These are phyloP conservation scores for Cryptococcus deneoformans DNA, from an alignment of 1,284 basidiomycete genomes.

Conservation along the genomic window DNA sequence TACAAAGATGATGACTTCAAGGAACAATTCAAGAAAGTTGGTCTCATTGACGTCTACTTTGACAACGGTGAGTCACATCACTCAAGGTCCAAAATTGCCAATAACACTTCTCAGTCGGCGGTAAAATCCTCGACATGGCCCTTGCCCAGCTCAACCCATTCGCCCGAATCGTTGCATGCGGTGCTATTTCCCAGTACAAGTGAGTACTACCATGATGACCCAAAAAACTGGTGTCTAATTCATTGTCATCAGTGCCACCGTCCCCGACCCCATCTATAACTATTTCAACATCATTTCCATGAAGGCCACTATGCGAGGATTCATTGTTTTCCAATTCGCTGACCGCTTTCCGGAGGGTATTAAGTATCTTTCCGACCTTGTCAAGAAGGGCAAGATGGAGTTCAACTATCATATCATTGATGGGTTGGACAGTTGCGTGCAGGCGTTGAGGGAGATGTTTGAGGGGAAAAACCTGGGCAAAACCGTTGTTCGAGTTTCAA, in stretches of 20 bases:
- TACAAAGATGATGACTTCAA: constrained; percentile 78
- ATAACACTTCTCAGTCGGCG: constrained; percentile 60
- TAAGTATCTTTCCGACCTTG: constrained; percentile 54
- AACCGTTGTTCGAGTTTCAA: constrained; percentile 55
- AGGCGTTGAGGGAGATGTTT: constrained; percentile 67
- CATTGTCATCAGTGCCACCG: constrained; percentile 16
- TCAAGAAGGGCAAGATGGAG: constrained; percentile 69
- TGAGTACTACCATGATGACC: constrained; percentile 19
- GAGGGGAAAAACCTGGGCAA: constrained; percentile 80
- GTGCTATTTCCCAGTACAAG: constrained; percentile 61
- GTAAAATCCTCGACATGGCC: constrained; percentile 68
- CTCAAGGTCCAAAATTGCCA: background rate
- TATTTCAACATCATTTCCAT: constrained; percentile 64
- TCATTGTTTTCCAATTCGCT: constrained; percentile 67
- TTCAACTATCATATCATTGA: constrained; percentile 72
- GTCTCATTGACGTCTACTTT: constrained; percentile 73
- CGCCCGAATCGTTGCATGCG: constrained; percentile 71
- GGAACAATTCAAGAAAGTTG: constrained; percentile 53
- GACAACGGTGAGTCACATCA: constrained; percentile 62
- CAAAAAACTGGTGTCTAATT: background rate
- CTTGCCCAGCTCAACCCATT: constrained; percentile 69
- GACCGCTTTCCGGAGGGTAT: constrained; percentile 46
- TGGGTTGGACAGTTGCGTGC: constrained; percentile 68
- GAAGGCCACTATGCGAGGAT: constrained; percentile 75
- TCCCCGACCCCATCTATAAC: constrained; percentile 44